phyloP scores from a whole-genome alignment of 805 yeast genomes.

The Saccharomyces paradoxus region DNA sequence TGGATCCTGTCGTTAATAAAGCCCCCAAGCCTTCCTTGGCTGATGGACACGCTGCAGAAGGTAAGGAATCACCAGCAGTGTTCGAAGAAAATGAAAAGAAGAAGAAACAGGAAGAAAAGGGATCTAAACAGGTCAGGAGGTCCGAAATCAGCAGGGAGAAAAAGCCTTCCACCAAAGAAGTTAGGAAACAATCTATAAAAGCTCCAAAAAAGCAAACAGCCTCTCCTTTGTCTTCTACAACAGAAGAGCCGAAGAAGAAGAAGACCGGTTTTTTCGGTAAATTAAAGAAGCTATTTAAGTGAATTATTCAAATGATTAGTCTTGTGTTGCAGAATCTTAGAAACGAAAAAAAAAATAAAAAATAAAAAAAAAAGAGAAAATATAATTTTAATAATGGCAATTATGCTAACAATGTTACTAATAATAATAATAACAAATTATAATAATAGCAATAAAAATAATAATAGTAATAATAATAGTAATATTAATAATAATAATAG shows the following conservation, averaged over 20 bases:
- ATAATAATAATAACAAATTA: neutral
- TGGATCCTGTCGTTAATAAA: neutral
- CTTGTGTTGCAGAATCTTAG: neutral
- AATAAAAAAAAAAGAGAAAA: neutral
- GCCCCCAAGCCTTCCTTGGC: neutral
- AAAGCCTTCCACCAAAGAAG: constrained; percentile 4
- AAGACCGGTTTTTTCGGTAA: constrained; percentile 19
- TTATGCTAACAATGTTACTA: neutral
- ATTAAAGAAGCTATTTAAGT: constrained; percentile 16
- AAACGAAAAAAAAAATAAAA: neutral
- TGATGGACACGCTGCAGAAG: neutral
- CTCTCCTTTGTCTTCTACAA: neutral
- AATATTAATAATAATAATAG: neutral
- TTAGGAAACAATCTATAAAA: constrained; percentile 1
- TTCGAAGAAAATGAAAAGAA: neutral
- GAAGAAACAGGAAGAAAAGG: neutral
- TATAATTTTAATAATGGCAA: neutral
- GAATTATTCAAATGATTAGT: neutral
- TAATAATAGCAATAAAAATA: neutral
- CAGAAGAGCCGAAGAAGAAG: constrained; percentile 11
- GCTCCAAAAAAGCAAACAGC: constrained; percentile 2
- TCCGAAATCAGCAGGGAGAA: neutral
- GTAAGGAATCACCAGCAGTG: neutral
- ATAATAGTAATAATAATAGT: neutral
- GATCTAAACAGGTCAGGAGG: neutral